A percentile compares a stretch with the other conserved stretches of the same genome.
Conservation (phyloP, 768 basidiomycete species). For the Gymnopilus junonius region DNA sequence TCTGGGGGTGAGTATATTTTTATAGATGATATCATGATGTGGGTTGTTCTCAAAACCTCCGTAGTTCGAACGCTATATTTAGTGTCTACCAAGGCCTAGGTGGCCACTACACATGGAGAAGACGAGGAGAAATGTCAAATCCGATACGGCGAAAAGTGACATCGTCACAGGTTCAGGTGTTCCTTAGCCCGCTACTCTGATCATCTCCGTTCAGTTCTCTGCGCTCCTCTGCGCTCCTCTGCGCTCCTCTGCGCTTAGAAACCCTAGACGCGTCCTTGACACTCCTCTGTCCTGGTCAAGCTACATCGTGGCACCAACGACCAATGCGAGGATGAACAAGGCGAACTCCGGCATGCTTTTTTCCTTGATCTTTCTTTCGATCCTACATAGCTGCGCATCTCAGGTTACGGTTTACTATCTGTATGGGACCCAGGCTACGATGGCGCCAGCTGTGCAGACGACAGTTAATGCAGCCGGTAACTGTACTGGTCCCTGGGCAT, state of each 20-base stretch:
- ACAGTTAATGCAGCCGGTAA: constrained; percentile 10
- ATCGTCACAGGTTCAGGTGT: neutral
- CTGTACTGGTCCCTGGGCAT: constrained; percentile 57
- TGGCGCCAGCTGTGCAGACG: neutral
- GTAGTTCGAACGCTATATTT: neutral
- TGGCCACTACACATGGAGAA: too few species aligned
- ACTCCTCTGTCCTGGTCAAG: neutral
- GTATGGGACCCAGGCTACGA: neutral
- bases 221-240: too few species aligned
- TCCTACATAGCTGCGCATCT: neutral
- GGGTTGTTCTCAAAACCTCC: too few species aligned
- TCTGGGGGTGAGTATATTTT: too few species aligned
- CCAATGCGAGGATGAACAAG: neutral
- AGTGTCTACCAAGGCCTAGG: too few species aligned
- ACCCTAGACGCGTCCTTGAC: neutral
- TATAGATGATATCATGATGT: too few species aligned
- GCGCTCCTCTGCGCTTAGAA: neutral
- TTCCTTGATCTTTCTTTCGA: neutral
- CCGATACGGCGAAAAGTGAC: neutral
- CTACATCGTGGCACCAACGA: too few species aligned
- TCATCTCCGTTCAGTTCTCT: too few species aligned
- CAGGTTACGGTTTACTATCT: constrained; percentile 7
- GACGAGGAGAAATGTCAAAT: neutral
- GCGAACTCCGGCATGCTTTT: neutral
- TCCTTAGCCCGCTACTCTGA: neutral